Evolutionary conservation across 176 grass and related monocot genomes (phyloP).

Genomic region (Phoenix roebelenii): DNA sequence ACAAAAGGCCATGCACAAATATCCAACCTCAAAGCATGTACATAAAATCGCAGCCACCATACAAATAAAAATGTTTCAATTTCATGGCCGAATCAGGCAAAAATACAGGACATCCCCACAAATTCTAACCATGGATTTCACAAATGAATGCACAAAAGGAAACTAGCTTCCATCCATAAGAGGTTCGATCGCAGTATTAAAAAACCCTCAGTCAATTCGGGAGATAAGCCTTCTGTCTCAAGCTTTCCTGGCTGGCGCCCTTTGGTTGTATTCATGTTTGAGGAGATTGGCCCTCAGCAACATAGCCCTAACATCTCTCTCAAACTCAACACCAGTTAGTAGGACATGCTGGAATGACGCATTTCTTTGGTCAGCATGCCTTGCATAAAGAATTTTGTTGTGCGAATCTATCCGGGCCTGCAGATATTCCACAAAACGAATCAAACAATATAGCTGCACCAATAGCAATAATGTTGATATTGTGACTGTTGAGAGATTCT

Average conservation of each 20-base stretch:
- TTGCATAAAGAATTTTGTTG: conserved; percentile 92
- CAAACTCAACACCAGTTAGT: conserved; percentile 71
- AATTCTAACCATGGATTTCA: too few relatives aligned
- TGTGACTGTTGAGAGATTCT: too few relatives aligned
- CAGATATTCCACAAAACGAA: conserved; percentile 13
- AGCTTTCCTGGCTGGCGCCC: conserved; percentile 10
- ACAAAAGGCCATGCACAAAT: too few relatives aligned
- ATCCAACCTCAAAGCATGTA: too few relatives aligned
- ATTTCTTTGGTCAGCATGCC: conserved; percentile 77
- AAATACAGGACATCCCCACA: too few relatives aligned
- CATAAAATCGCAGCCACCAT: too few relatives aligned
- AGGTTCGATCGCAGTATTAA: too few relatives aligned
- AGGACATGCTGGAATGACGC: conserved; percentile 75
- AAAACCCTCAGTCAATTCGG: not conserved
- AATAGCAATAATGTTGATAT: too few relatives aligned
- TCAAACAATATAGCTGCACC: not conserved
- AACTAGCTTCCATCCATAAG: too few relatives aligned
- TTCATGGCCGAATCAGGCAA: too few relatives aligned
- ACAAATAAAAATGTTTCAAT: too few relatives aligned
- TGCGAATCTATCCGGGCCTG: conserved; percentile 97
- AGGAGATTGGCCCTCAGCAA: conserved; percentile 85
- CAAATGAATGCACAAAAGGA: too few relatives aligned
- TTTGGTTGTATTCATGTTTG: conserved; percentile 65
- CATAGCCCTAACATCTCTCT: conserved; percentile 79
- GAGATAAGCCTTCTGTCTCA: conserved; percentile 5